These are phyloP conservation scores for Telopea speciosissima DNA, from an alignment of 177 flowering plant species.

Conservation along the genomic window DNA sequence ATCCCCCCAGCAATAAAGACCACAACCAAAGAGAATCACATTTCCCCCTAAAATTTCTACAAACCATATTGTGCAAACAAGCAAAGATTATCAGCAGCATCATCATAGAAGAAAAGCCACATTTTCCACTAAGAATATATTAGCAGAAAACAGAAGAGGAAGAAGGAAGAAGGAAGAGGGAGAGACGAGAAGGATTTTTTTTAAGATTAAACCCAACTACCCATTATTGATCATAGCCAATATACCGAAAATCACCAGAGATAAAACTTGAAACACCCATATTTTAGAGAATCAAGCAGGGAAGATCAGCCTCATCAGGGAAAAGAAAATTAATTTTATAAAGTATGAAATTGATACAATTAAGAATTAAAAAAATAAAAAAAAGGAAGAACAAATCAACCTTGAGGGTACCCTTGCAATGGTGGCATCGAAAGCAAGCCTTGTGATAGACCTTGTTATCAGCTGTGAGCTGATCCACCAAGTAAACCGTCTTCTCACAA, in stretches of 20 bases:
- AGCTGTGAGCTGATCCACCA: conserved; percentile 73
- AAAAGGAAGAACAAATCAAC: conserved; percentile 15
- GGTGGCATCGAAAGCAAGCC: conserved; percentile 82
- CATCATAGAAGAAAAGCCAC: neutral
- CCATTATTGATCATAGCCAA: neutral
- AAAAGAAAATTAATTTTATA: neutral
- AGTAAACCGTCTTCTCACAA: conserved; percentile 82
- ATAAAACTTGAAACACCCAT: too few species aligned
- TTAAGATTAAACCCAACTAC: too few species aligned
- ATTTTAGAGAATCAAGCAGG: neutral
- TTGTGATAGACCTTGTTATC: conserved; percentile 70
- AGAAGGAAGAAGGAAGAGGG: too few species aligned
- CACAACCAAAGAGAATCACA: too few species aligned
- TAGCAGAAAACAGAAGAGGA: too few species aligned
- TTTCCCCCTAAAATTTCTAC: neutral
- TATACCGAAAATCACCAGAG: too few species aligned
- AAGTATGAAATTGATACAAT: neutral
- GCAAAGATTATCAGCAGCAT: neutral
- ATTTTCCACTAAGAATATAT: neutral
- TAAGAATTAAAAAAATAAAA: neutral
- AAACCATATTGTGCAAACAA: neutral
- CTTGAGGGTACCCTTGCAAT: conserved; percentile 89
- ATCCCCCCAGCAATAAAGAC: neutral
- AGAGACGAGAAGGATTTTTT: too few species aligned
- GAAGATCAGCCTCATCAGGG: neutral